phyloP scores from a whole-genome alignment of 768 basidiomycete genomes.

The Lentinula detonsa region DNA sequence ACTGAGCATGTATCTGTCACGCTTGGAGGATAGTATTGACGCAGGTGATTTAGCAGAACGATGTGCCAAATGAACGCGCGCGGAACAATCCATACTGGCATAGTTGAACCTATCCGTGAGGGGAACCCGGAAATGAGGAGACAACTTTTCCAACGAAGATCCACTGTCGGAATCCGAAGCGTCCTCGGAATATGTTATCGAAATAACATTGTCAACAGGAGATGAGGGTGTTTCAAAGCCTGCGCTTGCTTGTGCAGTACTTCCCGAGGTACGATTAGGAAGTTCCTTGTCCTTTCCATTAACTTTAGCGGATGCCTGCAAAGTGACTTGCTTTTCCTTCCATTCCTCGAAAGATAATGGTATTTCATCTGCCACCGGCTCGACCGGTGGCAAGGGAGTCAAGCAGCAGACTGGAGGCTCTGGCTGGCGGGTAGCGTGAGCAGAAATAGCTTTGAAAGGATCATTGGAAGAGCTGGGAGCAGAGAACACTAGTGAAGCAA shows the following conservation, averaged over 20 bases:
- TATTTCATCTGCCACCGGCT: slow-evolving; percentile 53
- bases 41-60: slow-evolving; percentile 75
- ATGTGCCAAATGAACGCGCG: slow-evolving; percentile 83
- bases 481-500: neutral
- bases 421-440: slow-evolving; percentile 40
- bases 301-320: slow-evolving; percentile 26
- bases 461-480: slow-evolving; percentile 40
- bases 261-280: slow-evolving; percentile 13
- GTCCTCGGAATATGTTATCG: neutral
- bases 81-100: slow-evolving; percentile 88
- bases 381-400: slow-evolving; percentile 42
- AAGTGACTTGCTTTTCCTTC: slow-evolving; percentile 60
- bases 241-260: neutral
- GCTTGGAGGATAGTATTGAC: slow-evolving; percentile 81
- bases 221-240: slow-evolving; percentile 8
- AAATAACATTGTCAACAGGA: neutral
- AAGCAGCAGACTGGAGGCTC: slow-evolving; percentile 67
- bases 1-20: slow-evolving; percentile 94
- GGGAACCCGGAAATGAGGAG: slow-evolving; percentile 67
- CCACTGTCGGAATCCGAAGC: neutral
- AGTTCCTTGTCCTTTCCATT: slow-evolving; percentile 16
- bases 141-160: slow-evolving; percentile 24
- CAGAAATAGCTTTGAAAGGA: slow-evolving; percentile 52
- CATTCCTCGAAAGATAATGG: slow-evolving; percentile 85
- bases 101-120: slow-evolving; percentile 91